A percentile compares a stretch with the other conserved stretches of the same genome.
These are phyloP conservation scores for Backusella tuberculispora DNA, from an alignment of 192 early-diverging fungal genomes.

Conservation along the genomic window DNA sequence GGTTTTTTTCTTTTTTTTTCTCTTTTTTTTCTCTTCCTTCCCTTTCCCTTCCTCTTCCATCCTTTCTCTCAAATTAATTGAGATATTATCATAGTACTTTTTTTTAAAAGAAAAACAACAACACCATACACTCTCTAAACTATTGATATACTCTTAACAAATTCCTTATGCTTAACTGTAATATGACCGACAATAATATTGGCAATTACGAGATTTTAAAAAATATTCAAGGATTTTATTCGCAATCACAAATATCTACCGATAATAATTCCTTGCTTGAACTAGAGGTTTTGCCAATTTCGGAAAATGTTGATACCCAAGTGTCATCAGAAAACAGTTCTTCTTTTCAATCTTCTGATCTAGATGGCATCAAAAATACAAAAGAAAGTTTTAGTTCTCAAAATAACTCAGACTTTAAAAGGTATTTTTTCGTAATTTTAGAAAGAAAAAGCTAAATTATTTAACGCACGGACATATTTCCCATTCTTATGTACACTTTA, in stretches of 20 bases:
- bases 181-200: conserved; percentile 2
- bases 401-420: conserved; percentile 14
- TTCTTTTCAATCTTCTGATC: neutral
- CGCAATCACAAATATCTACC: neutral
- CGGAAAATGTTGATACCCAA: neutral
- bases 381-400: neutral
- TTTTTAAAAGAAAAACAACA: neutral
- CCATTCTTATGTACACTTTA: conserved; percentile 2
- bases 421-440: conserved; percentile 13
- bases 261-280: neutral
- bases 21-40: neutral
- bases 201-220: neutral
- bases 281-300: neutral
- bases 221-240: neutral
- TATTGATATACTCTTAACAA: neutral
- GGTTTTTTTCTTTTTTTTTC: neutral
- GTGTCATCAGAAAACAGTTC: neutral
- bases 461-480: conserved; percentile 8
- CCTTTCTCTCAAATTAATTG: neutral
- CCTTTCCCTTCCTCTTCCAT: neutral
- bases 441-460: conserved; percentile 10
- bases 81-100: neutral
- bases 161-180: neutral
- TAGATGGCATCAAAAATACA: neutral
- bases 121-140: neutral